A percentile compares a stretch with the other conserved stretches of the same genome.
Evolutionary conservation across 139 green algal genomes (phyloP).

Genomic region (Chlamydomonas sp.): DNA sequence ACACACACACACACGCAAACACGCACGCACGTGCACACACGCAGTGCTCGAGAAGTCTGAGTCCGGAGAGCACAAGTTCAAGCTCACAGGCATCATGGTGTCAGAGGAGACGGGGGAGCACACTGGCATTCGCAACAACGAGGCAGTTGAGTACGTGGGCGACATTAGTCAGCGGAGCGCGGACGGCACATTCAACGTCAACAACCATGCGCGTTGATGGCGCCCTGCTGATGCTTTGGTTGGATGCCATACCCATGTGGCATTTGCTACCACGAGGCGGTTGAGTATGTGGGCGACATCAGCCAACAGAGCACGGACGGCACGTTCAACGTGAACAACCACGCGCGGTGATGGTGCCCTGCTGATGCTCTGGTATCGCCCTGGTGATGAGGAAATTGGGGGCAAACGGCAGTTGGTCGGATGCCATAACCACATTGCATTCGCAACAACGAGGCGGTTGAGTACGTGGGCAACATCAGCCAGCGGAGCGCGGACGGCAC

Average conservation of each 20-base stretch:
- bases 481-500: constrained; percentile 5
- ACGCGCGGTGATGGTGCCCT: no score
- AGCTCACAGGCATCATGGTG: not conserved
- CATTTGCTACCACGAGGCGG: not conserved
- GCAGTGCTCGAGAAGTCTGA: not conserved
- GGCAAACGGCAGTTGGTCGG: no score
- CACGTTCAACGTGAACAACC: constrained; percentile 8
- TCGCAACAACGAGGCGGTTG: not conserved
- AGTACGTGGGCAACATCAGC: constrained; percentile 2
- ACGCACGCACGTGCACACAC: no score
- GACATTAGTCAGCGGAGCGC: constrained; percentile 5
- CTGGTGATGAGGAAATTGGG: no score
- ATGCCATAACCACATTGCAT: no score
- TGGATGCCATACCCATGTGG: no score
- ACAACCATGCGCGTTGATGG: constrained; percentile 11
- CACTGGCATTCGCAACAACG: not conserved
- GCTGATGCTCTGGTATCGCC: no score
- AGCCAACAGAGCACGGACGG: not conserved
- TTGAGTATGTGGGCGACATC: constrained; percentile 3
- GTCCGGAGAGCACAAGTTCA: constrained; percentile 7
- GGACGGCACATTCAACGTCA: constrained; percentile 6
- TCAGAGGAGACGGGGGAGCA: constrained; percentile 8
- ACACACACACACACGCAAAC: no score
- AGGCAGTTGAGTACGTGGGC: not conserved
- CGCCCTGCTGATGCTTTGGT: no score